Conservation (phyloP, 345 rosid species). For the Gossypium australe region DNA sequence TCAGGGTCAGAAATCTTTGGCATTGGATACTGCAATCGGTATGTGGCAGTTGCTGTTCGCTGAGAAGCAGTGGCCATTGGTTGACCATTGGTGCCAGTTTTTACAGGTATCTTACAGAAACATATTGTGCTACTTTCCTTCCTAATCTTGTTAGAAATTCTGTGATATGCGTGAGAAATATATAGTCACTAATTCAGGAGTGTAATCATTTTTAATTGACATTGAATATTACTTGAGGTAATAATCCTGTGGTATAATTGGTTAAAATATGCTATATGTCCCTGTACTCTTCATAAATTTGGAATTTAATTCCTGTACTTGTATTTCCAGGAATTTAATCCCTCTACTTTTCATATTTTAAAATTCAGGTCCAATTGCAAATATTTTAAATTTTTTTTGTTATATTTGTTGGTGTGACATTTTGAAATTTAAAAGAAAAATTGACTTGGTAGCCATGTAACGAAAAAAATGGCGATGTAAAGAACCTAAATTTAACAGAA, state of each 20-base stretch:
- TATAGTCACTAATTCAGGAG: background rate
- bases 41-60: conserved; percentile 99
- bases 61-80: conserved; percentile 88
- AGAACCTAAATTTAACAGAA: too few relatives aligned
- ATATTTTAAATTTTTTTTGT: too few relatives aligned
- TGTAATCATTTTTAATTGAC: background rate
- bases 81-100: conserved; percentile 96
- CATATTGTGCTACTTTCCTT: conserved; percentile 5
- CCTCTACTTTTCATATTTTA: too few relatives aligned
- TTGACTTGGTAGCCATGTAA: too few relatives aligned
- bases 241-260: background rate
- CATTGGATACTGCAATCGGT: conserved; percentile 96
- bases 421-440: too few relatives aligned
- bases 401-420: too few relatives aligned
- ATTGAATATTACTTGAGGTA: background rate
- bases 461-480: too few relatives aligned
- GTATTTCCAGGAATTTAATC: too few relatives aligned
- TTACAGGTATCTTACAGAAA: conserved; percentile 58
- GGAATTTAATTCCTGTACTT: too few relatives aligned
- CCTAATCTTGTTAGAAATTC: background rate
- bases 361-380: too few relatives aligned
- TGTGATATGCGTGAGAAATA: background rate
- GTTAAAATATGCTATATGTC: too few relatives aligned
- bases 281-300: too few relatives aligned
- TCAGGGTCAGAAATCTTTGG: conserved; percentile 97